phyloP scores from a whole-genome alignment of 805 yeast genomes.

The Candida namnaoensis region DNA sequence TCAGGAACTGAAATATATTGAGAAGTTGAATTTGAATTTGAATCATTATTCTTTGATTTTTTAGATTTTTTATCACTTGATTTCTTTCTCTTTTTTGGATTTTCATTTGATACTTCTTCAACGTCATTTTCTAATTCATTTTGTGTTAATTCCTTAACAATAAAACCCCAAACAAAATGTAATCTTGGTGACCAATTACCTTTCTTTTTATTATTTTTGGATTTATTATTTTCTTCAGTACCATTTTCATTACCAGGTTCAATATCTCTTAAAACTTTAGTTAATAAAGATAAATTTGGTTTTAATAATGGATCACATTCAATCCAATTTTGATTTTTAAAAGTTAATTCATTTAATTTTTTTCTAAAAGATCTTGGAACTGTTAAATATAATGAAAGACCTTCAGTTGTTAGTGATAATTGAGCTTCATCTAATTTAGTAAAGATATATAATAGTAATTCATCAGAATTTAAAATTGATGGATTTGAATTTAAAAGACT shows the following conservation, averaged over 20 bases:
- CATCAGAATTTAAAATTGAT: slow-evolving; percentile 12
- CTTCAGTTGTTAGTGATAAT: slow-evolving; percentile 66
- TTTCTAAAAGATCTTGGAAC: slow-evolving; percentile 26
- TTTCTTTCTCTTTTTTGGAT: slow-evolving; percentile 33
- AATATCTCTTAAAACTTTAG: slow-evolving; percentile 57
- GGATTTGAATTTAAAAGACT: slow-evolving; percentile 32
- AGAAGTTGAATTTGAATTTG: slow-evolving; percentile 8
- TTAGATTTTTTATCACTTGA: slow-evolving; percentile 19
- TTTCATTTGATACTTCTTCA: slow-evolving; percentile 11
- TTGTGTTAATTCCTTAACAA: slow-evolving; percentile 35
- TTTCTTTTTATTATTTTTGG: slow-evolving; percentile 35
- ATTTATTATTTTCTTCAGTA: too few relatives aligned
- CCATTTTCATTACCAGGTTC: slow-evolving; percentile 23
- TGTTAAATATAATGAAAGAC: slow-evolving; percentile 61
- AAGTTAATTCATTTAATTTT: neutral
- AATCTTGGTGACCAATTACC: slow-evolving; percentile 69
- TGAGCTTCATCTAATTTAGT: slow-evolving; percentile 39
- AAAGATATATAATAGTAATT: slow-evolving; percentile 24
- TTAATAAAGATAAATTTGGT: slow-evolving; percentile 53
- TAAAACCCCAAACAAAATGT: slow-evolving; percentile 67
- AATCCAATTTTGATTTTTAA: slow-evolving; percentile 44
- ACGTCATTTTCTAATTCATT: slow-evolving; percentile 8
- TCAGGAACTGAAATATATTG: slow-evolving; percentile 36
- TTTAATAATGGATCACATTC: slow-evolving; percentile 63
- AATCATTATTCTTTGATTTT: slow-evolving; percentile 13